Conservation (phyloP, 306 rosid species). For the Geum urbanum region DNA sequence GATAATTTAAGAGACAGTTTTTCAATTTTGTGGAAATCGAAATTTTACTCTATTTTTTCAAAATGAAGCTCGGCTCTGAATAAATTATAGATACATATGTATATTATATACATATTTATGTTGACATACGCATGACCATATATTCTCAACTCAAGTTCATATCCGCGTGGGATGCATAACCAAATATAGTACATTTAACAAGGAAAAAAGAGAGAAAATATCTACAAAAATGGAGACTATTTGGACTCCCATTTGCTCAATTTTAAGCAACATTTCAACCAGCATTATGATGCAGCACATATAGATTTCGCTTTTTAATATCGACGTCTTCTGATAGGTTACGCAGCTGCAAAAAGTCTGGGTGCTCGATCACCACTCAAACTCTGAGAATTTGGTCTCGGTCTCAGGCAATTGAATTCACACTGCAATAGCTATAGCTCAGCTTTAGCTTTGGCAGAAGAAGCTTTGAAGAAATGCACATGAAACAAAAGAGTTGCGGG, state of each 20-base stretch:
- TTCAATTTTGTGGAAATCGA: too few species aligned
- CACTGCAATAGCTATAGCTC: not conserved
- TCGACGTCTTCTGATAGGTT: not conserved
- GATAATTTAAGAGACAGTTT: too few species aligned
- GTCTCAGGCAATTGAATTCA: not conserved
- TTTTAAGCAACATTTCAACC: slow-evolving; percentile 47
- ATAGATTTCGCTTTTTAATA: not conserved
- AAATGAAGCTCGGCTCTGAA: too few species aligned
- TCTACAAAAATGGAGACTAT: slow-evolving; percentile 17
- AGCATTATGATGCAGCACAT: not conserved
- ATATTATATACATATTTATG: too few species aligned
- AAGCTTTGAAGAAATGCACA: slow-evolving; percentile 3
- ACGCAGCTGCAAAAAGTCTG: not conserved
- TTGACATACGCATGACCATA: too few species aligned
- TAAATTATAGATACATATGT: too few species aligned
- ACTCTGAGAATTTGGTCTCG: not conserved
- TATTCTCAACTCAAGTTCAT: too few species aligned
- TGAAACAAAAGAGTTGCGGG: not conserved
- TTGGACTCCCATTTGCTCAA: slow-evolving; percentile 39
- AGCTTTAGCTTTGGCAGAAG: not conserved
- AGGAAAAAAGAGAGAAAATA: too few species aligned
- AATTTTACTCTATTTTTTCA: too few species aligned
- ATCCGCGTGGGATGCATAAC: too few species aligned
- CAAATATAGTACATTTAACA: too few species aligned
- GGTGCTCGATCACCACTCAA: not conserved